Conservation (phyloP, 306 rosid species). For the Boehmeria nivea region DNA sequence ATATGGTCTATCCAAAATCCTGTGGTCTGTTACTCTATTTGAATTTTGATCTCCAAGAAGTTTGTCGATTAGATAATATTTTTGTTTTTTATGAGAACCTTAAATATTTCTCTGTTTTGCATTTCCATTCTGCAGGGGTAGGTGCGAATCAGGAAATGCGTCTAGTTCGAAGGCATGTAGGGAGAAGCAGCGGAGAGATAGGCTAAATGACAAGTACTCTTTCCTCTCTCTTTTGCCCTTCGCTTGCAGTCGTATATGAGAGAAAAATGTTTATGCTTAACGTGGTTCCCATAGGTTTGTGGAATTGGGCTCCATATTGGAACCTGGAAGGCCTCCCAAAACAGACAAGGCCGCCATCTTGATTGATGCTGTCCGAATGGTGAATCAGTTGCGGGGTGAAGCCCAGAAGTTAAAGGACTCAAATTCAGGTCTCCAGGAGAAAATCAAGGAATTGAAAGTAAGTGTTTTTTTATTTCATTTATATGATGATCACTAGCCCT, state of each 20-base stretch:
- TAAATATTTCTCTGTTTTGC: slow-evolving; percentile 10
- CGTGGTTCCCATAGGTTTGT: slow-evolving; percentile 53
- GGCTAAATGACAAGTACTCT: slow-evolving; percentile 82
- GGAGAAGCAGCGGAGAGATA: slow-evolving; percentile 92
- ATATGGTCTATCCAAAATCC: too few species aligned
- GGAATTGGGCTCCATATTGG: slow-evolving; percentile 85
- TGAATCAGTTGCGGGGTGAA: slow-evolving; percentile 76
- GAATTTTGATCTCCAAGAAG: too few species aligned
- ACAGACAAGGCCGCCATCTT: slow-evolving; percentile 90
- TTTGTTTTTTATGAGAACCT: not conserved
- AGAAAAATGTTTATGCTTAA: slow-evolving; percentile 22
- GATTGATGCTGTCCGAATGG: slow-evolving; percentile 80
- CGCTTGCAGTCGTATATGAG: not conserved
- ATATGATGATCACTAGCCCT: too few species aligned
- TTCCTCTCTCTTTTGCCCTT: not conserved
- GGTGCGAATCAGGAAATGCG: slow-evolving; percentile 57
- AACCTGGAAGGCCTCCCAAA: slow-evolving; percentile 88
- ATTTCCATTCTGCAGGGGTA: slow-evolving; percentile 45
- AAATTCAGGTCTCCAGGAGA: slow-evolving; percentile 70
- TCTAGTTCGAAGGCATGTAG: slow-evolving; percentile 91
- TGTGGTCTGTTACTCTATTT: too few species aligned
- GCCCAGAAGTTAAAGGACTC: slow-evolving; percentile 81
- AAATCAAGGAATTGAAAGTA: slow-evolving; percentile 92
- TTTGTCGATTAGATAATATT: too few species aligned
- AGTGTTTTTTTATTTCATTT: not conserved